Conservation (phyloP, 257 asterid genomes). For the Asclepias syriaca region DNA sequence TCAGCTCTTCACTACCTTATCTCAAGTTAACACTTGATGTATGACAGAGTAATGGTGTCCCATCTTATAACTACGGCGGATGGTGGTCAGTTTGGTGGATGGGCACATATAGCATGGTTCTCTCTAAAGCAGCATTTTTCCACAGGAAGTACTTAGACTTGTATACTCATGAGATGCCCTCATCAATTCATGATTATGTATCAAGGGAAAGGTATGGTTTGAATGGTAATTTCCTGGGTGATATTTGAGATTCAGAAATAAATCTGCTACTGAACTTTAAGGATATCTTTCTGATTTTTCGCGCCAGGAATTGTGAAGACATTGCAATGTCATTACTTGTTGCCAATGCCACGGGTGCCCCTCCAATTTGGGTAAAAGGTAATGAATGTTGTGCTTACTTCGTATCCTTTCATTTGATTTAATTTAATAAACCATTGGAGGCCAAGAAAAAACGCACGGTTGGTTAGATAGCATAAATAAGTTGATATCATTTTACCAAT, state of each 20-base stretch:
- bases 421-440: not conserved
- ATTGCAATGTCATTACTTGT: constrained; percentile 61
- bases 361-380: constrained; percentile 66
- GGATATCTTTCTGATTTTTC: not conserved
- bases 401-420: not conserved
- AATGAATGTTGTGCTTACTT: constrained; percentile 3
- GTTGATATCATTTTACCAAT: too few relatives aligned
- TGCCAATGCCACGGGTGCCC: constrained; percentile 47
- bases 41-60: constrained; percentile 32
- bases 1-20: not conserved
- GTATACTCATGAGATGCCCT: constrained; percentile 54
- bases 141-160: constrained; percentile 46
- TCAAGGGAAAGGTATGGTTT: constrained; percentile 39
- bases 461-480: not conserved
- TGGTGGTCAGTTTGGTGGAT: constrained; percentile 84
- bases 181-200: constrained; percentile 43
- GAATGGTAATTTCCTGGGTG: not conserved
- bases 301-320: constrained; percentile 53
- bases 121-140: constrained; percentile 62
- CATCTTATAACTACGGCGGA: constrained; percentile 43
- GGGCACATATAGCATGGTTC: constrained; percentile 64
- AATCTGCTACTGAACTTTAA: not conserved
- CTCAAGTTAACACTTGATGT: not conserved
- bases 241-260: not conserved
- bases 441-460: not conserved